A percentile compares a stretch with the other conserved stretches of the same genome.
Conservation (phyloP, 176 grass and related monocot species). For the Eleusine coracana region DNA sequence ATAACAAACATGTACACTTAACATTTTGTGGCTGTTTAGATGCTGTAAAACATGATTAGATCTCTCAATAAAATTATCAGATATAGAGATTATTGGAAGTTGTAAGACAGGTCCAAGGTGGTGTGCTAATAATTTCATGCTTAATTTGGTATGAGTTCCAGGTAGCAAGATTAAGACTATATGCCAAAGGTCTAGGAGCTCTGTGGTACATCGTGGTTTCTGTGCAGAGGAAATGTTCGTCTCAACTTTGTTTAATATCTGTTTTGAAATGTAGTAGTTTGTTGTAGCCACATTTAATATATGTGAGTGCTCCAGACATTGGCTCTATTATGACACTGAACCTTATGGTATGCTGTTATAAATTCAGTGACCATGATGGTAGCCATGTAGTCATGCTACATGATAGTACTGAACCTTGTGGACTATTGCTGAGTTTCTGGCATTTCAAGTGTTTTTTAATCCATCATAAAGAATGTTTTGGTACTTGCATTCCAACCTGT, state of each 20-base stretch:
- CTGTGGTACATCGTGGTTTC: not conserved
- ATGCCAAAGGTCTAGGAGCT: slow-evolving; percentile 4
- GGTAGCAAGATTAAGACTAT: slow-evolving; percentile 1
- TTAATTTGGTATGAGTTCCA: slow-evolving; percentile 38
- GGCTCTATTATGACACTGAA: not conserved
- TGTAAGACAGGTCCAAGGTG: not conserved
- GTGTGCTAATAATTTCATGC: slow-evolving; percentile 3
- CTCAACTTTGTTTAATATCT: slow-evolving; percentile 22
- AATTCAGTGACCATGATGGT: not conserved
- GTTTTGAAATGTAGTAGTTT: slow-evolving; percentile 18
- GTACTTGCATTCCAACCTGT: slow-evolving; percentile 29
- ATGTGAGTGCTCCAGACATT: slow-evolving; percentile 10
- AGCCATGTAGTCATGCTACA: not conserved
- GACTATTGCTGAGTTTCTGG: not conserved
- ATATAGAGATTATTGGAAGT: not conserved
- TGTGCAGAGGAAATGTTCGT: not conserved
- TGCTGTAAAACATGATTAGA: not conserved
- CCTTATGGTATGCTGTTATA: slow-evolving; percentile 19
- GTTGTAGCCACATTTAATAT: not conserved
- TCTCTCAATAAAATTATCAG: not conserved
- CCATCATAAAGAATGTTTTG: slow-evolving; percentile 30
- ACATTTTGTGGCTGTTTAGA: not conserved
- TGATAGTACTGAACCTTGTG: slow-evolving; percentile 12
- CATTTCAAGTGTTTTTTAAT: not conserved
- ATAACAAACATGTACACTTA: not conserved